Base-by-base conservation (phyloP, 192 early-diverging fungal genomes). In the Umbelopsis sp. region DNA sequence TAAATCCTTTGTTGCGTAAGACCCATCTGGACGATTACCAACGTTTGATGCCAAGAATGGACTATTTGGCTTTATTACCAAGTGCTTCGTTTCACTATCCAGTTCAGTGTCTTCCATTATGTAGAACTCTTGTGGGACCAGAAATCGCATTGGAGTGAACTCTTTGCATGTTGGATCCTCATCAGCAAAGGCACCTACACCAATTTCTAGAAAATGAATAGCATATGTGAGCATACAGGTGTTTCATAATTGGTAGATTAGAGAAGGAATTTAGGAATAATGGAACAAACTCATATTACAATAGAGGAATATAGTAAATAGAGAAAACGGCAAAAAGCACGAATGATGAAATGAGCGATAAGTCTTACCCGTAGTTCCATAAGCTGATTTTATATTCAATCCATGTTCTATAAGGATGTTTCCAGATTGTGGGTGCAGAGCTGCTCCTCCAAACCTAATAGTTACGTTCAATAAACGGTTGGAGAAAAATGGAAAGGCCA, bases 1-100 rank as follows among this genome's bases (percentile, higher is more conserved):
- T 7, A 77, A 26, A 53, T 77, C 76, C 7, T 73, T 77, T 12
- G 76, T 77, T 22, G 50, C 76, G 65, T 73, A 71, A 14, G 29
- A 47, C 3, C 74, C 74, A 44, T 76, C 74, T 10, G 52, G 29
- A 36, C 74, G 69, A 43, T 71, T 71, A 20, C 32, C 7, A 9
- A 71, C 41, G 7, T 59, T 69, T 14, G 62, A 41, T 10, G 74
- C 74, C 8, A 76, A 16, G 24, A 8, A 32, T 45, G 74, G 74
- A 59, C 45, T 44, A 26, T 36, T 52, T 14, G 45, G 14, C 12
- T 20, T 21, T 14, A 76, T 45, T 20, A 66, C 36, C 16, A 76
- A 54, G 44, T 70, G 74, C 9, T 70, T 65, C 16, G 17, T 25
- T 2, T 45, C 31, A 41, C 66, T 50, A 21, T 36, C 52, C 17